These are phyloP conservation scores for Crithidia bombi DNA, from an alignment of 208 protist genomes.

Conservation along the genomic window DNA sequence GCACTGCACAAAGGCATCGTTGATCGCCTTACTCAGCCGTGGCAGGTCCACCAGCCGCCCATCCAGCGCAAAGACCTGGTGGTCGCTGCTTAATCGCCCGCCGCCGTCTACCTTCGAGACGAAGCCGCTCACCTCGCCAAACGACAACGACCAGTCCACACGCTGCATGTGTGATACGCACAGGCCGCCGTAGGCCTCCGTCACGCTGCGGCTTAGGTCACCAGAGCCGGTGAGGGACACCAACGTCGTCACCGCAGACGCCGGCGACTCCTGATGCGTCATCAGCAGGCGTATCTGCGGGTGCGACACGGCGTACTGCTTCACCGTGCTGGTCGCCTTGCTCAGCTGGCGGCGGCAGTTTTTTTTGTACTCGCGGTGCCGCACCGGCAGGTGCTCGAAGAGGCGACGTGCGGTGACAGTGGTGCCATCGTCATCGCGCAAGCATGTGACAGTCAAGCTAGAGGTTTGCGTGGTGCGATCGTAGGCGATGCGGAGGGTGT, in stretches of 20 bases:
- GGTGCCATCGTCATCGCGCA: conserved; percentile 66
- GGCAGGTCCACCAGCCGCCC: conserved; percentile 85
- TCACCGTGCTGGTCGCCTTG: conserved; percentile 53
- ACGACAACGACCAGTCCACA: conserved; percentile 65
- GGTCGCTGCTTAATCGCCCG: conserved; percentile 62
- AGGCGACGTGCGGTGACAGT: conserved; percentile 75
- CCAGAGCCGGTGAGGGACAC: conserved; percentile 75
- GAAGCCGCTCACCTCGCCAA: conserved; percentile 65
- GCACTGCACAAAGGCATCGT: conserved; percentile 75
- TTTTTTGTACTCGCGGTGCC: conserved; percentile 85
- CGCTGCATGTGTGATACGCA: conserved; percentile 56
- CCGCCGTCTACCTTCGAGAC: conserved; percentile 58
- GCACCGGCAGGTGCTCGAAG: conserved; percentile 90
- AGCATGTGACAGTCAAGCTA: conserved; percentile 12
- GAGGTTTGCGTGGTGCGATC: conserved; percentile 34
- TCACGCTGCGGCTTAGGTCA: conserved; percentile 62
- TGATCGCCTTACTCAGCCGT: conserved; percentile 62
- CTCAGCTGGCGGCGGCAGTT: conserved; percentile 77
- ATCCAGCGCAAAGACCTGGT: conserved; percentile 82
- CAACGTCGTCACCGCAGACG: conserved; percentile 57
- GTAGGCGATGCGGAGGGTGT: conserved; percentile 56
- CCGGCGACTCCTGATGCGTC: conserved; percentile 51
- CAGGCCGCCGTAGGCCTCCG: conserved; percentile 84
- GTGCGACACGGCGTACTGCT: conserved; percentile 90
- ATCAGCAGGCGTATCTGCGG: conserved; percentile 70